Evolutionary conservation across 108 stramenopile species (phyloP).

Genomic region (Nitzschia palea): DNA sequence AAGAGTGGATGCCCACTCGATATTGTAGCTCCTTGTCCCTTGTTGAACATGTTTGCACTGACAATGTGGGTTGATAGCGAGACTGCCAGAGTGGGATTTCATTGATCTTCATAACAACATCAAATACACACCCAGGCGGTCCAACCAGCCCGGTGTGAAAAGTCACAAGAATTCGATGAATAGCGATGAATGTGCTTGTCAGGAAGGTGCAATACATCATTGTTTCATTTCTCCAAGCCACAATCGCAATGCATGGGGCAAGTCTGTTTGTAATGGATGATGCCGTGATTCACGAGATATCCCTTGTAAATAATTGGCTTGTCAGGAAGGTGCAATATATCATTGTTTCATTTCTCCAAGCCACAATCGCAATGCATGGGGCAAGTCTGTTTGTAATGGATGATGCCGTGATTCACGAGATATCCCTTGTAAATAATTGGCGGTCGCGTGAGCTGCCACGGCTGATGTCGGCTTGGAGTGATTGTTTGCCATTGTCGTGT

Average conservation of each 20-base stretch:
- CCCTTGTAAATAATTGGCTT: conserved; percentile 40
- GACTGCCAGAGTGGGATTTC: too few relatives aligned
- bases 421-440: conserved; percentile 39
- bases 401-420: conserved; percentile 27
- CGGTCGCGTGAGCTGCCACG: conserved; percentile 27
- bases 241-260: background rate
- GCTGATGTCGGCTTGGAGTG: conserved; percentile 22
- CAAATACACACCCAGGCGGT: too few relatives aligned
- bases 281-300: conserved; percentile 31
- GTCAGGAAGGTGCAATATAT: too few relatives aligned
- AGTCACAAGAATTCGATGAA: too few relatives aligned
- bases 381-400: conserved; percentile 9
- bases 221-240: background rate
- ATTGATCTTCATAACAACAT: too few relatives aligned
- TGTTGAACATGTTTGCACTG: too few relatives aligned
- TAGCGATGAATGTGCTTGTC: too few relatives aligned
- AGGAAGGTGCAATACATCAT: too few relatives aligned
- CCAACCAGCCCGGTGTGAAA: too few relatives aligned
- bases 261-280: conserved; percentile 11
- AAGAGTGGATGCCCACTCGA: too few relatives aligned
- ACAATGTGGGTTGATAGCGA: too few relatives aligned
- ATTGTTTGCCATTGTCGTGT: background rate
- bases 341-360: background rate
- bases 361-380: background rate
- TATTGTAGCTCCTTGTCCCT: too few relatives aligned